Evolutionary conservation across 345 rosid species (phyloP).

Genomic region (Pistacia atlantica): DNA sequence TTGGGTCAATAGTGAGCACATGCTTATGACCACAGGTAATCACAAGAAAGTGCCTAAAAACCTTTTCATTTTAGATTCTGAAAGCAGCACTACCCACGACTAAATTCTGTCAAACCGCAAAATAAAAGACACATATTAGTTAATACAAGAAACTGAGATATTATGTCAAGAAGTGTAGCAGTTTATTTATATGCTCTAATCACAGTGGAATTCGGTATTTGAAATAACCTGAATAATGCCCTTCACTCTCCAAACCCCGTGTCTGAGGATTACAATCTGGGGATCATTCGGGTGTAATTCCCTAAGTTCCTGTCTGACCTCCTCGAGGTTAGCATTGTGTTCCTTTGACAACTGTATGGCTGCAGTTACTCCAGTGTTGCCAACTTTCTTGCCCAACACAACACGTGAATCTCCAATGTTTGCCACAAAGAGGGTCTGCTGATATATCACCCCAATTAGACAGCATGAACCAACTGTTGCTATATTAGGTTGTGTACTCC

Average conservation of each 20-base stretch:
- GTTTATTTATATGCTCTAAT: slow-evolving; percentile 3
- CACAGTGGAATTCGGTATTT: slow-evolving; percentile 6
- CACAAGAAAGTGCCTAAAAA: not conserved
- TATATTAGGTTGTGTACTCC: slow-evolving; percentile 60
- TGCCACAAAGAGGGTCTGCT: slow-evolving; percentile 80
- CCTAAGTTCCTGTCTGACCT: slow-evolving; percentile 78
- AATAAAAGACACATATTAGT: not conserved
- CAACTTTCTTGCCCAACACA: slow-evolving; percentile 81
- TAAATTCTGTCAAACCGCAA: not conserved
- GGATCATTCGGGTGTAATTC: slow-evolving; percentile 86
- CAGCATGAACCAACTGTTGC: slow-evolving; percentile 89
- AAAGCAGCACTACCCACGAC: slow-evolving; percentile 1
- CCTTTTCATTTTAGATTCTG: not conserved
- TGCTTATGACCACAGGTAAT: not conserved
- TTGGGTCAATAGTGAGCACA: not conserved
- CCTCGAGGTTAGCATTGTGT: slow-evolving; percentile 85
- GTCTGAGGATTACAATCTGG: slow-evolving; percentile 75
- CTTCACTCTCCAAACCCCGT: slow-evolving; percentile 97
- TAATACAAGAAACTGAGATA: not conserved
- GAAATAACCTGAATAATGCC: slow-evolving; percentile 83
- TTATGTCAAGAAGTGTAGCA: slow-evolving; percentile 2
- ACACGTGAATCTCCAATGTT: slow-evolving; percentile 87
- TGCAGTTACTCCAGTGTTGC: slow-evolving; percentile 67
- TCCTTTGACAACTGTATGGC: slow-evolving; percentile 84
- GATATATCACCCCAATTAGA: slow-evolving; percentile 80